A percentile compares a stretch with the other conserved stretches of the same genome.
These are phyloP conservation scores for Didymella segeticola DNA, from an alignment of 2,329 filamentous ascomycete genomes.

Conservation along the genomic window DNA sequence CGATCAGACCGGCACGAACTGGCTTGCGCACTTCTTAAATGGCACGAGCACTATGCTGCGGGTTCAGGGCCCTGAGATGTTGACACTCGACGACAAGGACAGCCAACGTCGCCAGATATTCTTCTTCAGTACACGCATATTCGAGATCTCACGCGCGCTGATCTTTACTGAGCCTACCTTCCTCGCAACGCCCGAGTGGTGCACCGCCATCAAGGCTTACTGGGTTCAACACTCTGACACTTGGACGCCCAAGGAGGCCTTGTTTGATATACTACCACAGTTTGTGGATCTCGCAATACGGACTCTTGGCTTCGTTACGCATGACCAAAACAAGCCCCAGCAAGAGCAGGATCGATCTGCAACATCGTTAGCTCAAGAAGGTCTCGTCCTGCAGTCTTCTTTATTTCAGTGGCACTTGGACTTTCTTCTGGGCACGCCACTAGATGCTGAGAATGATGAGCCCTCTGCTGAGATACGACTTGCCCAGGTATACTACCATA, in stretches of 20 bases:
- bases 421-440: neutral
- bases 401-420: slow-evolving; percentile 25
- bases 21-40: slow-evolving; percentile 38
- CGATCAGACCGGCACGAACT: slow-evolving; percentile 33
- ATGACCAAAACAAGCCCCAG: neutral
- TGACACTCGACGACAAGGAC: slow-evolving; percentile 4
- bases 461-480: slow-evolving; percentile 24
- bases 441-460: neutral
- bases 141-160: slow-evolving; percentile 36
- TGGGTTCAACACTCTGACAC: slow-evolving; percentile 19
- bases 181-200: slow-evolving; percentile 28
- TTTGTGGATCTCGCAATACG: slow-evolving; percentile 32
- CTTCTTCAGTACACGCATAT: slow-evolving; percentile 36
- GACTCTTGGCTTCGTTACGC: slow-evolving; percentile 3
- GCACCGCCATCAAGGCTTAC: slow-evolving; percentile 21
- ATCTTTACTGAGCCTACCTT: slow-evolving; percentile 35
- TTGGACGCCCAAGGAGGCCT: slow-evolving; percentile 35
- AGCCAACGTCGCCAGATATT: slow-evolving; percentile 26
- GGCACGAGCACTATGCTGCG: slow-evolving; percentile 36
- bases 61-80: slow-evolving; percentile 23
- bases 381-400: slow-evolving; percentile 21
- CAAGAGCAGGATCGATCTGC: neutral
- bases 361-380: slow-evolving; percentile 26
- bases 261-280: slow-evolving; percentile 35
- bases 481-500: slow-evolving; percentile 30